Evolutionary conservation across 1,284 basidiomycete genomes (phyloP).

Genomic region (Leccinum proliferum): DNA sequence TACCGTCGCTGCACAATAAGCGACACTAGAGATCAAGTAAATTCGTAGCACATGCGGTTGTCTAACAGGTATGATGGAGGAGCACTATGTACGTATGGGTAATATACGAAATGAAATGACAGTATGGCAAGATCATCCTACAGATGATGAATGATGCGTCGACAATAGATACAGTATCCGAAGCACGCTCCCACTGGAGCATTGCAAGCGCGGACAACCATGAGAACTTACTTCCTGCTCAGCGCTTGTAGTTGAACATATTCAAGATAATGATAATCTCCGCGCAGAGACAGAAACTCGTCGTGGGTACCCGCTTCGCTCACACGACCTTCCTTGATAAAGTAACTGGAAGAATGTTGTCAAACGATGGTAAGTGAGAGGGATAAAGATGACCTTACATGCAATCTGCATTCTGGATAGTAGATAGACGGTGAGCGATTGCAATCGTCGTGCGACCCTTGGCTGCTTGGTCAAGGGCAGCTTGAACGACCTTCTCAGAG

Average conservation of each 20-base stretch:
- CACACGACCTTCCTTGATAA: constrained; percentile 87
- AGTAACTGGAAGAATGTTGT: constrained; percentile 54
- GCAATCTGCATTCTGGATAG: constrained; percentile 90
- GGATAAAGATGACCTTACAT: constrained; percentile 54
- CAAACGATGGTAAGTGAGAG: constrained; percentile 5
- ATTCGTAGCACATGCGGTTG: neutral
- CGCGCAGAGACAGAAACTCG: constrained; percentile 66
- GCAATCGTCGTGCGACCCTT: constrained; percentile 89
- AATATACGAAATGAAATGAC: neutral
- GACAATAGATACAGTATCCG: neutral
- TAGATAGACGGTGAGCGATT: constrained; percentile 93
- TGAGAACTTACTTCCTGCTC: constrained; percentile 38
- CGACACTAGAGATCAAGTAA: neutral
- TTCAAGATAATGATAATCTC: constrained; percentile 71
- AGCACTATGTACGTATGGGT: neutral
- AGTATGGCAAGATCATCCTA: neutral
- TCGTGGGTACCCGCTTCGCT: constrained; percentile 88
- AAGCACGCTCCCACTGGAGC: neutral
- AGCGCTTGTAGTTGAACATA: constrained; percentile 81
- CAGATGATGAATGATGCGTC: neutral
- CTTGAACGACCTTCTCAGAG: constrained; percentile 93
- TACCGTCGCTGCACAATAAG: no score
- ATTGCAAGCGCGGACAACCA: neutral
- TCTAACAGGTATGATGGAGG: neutral
- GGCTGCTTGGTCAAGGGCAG: constrained; percentile 87